Evolutionary conservation across 2,329 filamentous ascomycete genomes (phyloP), one percentile per base, ranked within the genome.

Genomic region (Xylaria sp.): DNA sequence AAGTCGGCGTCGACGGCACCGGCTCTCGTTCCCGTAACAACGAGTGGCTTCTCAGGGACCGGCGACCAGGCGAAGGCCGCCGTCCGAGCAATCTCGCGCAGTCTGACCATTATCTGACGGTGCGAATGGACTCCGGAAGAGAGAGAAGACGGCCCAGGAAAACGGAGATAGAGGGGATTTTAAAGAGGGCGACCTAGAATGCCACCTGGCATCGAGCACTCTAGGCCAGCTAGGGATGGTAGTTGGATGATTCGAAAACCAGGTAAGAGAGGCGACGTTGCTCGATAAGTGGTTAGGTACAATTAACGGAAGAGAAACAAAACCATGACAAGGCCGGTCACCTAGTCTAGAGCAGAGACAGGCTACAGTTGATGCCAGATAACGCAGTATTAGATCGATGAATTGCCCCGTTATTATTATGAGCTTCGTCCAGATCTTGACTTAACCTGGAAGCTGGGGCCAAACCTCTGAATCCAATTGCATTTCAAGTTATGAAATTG

Each of bases 41-140:
- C 86, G 75, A 97, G 86, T 75, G 95, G 94, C 75, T 91, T 89
- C 47, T 88, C 87, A 60, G 93, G 84, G 75, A 91, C 92, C 29
- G 94, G 92, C 75, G 93, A 97, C 95, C 96, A 99, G 78, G 96
- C 93, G 82, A 99, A 99, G 77, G 95, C 92, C 81, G 95, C 96
- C 78, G 96, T 99, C 83, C 96, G 90, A 81, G 94, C 93, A 79
- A 99, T 97, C 86, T 98, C 94, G 86, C 95, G 90, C 82, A 98
- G 87, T 84, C 94, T 93, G 83, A 98, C 95, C 96, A 99, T 99
- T 81, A 75, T 83, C 79, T 66, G 61, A 64, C 69, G 64, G 57
- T 63, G 59, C 67, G 47, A 58, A 73, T 54, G 63, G 64, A 44
- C 57, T 42, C 25, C 18, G 40, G 6, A 25, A 51, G 63, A 55